Base-by-base conservation (phyloP, 2,329 filamentous ascomycete genomes). In the Talaromyces rugulosus region DNA sequence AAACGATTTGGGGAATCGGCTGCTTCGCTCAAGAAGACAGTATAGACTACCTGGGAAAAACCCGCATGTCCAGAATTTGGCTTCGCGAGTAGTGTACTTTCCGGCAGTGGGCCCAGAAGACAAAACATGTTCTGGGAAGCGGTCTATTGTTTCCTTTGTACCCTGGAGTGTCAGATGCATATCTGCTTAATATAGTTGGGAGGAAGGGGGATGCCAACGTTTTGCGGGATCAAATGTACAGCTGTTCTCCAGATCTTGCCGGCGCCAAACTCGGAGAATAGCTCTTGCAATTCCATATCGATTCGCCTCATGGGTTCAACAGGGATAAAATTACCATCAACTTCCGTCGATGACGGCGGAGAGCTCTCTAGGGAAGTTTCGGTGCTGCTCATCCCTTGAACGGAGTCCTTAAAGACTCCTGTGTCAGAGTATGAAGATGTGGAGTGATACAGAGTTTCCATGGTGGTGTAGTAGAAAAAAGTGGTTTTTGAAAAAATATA, bases 61-160 rank as follows among this genome's bases (percentile, higher is more conserved):
- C 28, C 68, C 68, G 44, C 66, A 69, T 30, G 67, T 70, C 68
- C 68, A 69, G 34, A 68, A 69, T 11, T 64, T 52, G 16, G 62
- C 62, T 16, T 66, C 62, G 7, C 60, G 54, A 14, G 54, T 36
- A 9, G 31, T 31, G 40, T 66, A 67, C 8, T 52, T 44, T 7
- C 62, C 64, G 4, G 59, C 42, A 16, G 59, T 53, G 18, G 56
- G 12, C 5, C 61, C 64, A 23, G 58, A 52, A 50, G 63, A 59
- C 11, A 65, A 65, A 31, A 69, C 62, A 57, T 47, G 60, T 57
- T 64, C 61, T 6, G 63, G 63, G 42, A 44, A 62, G 14, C 30
- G 31, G 36, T 40, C 33, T 18, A 56, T 16, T 18, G 7, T n/a
- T 40, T 12, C 9, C 54, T 56, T n/a, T 56, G 8, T 11, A 54